phyloP scores from a whole-genome alignment of 306 rosid species.

The Ammopiptanthus mongolicus region DNA sequence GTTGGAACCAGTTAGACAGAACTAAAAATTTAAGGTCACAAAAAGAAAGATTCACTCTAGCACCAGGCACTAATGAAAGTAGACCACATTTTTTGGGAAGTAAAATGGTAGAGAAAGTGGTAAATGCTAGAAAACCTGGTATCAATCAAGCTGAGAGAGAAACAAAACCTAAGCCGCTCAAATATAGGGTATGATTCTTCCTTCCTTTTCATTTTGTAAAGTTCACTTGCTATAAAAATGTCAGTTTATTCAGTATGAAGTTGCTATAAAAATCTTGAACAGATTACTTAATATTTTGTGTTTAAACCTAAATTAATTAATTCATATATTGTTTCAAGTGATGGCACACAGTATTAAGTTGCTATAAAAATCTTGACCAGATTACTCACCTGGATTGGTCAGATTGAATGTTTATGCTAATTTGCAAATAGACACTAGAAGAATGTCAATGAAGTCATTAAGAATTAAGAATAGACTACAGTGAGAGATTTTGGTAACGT shows the following conservation, averaged over 20 bases:
- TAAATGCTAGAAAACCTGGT: constrained; percentile 63
- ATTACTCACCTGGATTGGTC: too few species aligned
- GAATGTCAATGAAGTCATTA: background rate
- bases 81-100: constrained; percentile 56
- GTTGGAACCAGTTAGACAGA: constrained; percentile 32
- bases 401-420: background rate
- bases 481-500: background rate
- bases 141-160: constrained; percentile 33
- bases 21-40: constrained; percentile 21
- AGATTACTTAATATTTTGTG: background rate
- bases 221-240: background rate
- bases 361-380: too few species aligned
- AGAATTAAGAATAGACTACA: too few species aligned
- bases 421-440: background rate
- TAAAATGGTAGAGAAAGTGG: constrained; percentile 73
- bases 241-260: background rate
- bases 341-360: constrained; percentile 16
- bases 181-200: constrained; percentile 24
- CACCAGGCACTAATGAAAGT: constrained; percentile 12
- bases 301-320: background rate
- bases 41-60: constrained; percentile 8
- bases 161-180: constrained; percentile 25
- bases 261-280: background rate
- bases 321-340: background rate
- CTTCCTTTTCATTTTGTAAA: background rate